phyloP scores from a whole-genome alignment of 108 stramenopile genomes.

The Nannochloropsis oceanica region DNA sequence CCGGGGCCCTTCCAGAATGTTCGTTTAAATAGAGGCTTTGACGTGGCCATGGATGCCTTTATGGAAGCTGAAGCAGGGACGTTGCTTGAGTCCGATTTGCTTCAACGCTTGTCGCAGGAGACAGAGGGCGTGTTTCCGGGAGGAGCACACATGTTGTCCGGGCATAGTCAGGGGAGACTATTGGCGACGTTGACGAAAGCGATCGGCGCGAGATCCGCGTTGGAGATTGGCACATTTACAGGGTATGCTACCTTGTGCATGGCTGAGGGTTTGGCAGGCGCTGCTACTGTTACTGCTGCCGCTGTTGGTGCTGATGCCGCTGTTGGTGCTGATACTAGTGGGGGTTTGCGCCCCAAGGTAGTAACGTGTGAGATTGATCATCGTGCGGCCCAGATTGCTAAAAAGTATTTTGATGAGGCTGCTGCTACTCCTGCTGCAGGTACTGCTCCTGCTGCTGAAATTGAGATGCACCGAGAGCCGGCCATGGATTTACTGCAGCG shows the following conservation, averaged over 20 bases:
- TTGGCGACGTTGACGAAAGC: slow-evolving; percentile 56
- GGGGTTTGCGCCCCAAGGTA: background rate
- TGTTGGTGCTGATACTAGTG: background rate
- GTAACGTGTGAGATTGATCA: slow-evolving; percentile 1
- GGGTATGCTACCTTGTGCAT: slow-evolving; percentile 79
- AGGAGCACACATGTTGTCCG: slow-evolving; percentile 73
- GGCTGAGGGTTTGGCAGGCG: slow-evolving; percentile 46
- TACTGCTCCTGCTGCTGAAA: background rate
- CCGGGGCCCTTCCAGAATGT: background rate
- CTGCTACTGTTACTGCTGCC: slow-evolving; percentile 10
- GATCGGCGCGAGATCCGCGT: slow-evolving; percentile 52
- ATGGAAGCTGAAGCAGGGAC: slow-evolving; percentile 39
- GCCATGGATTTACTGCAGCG: background rate
- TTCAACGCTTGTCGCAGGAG: slow-evolving; percentile 54
- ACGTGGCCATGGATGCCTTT: background rate
- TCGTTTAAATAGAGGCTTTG: background rate
- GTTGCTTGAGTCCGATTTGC: slow-evolving; percentile 41
- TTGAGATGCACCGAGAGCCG: background rate
- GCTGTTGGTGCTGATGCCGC: slow-evolving; percentile 9
- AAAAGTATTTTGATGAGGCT: background rate
- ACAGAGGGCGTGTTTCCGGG: slow-evolving; percentile 48
- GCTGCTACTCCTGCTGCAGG: background rate
- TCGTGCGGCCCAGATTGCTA: background rate
- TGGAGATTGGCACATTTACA: slow-evolving; percentile 81
- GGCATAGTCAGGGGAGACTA: slow-evolving; percentile 56